Evolutionary conservation across 106 monocot species (phyloP).

Genomic region (Allium sativum): DNA sequence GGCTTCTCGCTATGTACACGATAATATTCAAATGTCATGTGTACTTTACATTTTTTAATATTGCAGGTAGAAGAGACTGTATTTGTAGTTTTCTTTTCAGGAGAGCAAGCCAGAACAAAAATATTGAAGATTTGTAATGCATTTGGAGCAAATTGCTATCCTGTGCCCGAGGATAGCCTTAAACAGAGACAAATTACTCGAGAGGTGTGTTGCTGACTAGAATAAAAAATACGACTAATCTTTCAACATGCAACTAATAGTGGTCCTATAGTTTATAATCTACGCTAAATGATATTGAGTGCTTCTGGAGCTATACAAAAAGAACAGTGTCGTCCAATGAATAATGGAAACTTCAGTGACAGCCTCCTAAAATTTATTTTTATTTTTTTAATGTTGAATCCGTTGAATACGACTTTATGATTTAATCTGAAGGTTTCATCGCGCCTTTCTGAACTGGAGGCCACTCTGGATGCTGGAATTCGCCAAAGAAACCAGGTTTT

Average conservation of each 20-base stretch:
- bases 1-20: too few relatives aligned
- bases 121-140: constrained; percentile 90
- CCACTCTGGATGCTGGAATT: constrained; percentile 85
- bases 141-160: constrained; percentile 96
- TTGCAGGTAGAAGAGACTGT: constrained; percentile 87
- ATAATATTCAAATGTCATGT: too few relatives aligned
- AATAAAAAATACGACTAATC: too few relatives aligned
- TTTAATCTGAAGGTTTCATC: constrained; percentile 38
- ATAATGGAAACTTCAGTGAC: too few relatives aligned
- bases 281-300: too few relatives aligned
- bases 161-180: constrained; percentile 84
- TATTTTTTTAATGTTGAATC: too few relatives aligned
- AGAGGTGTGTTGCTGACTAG: constrained; percentile 37
- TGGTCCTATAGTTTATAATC: too few relatives aligned
- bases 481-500: constrained; percentile 87
- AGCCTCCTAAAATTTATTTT: too few relatives aligned
- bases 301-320: too few relatives aligned
- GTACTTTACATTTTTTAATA: constrained; percentile 1
- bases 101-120: constrained; percentile 85
- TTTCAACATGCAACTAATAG: too few relatives aligned
- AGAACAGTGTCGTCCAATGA: too few relatives aligned
- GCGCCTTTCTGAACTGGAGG: constrained; percentile 85
- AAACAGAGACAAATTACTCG: constrained; percentile 76
- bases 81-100: constrained; percentile 98
- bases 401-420: neutral